Base-by-base conservation (phyloP, 306 rosid genomes). In the Rosa multiflora region DNA sequence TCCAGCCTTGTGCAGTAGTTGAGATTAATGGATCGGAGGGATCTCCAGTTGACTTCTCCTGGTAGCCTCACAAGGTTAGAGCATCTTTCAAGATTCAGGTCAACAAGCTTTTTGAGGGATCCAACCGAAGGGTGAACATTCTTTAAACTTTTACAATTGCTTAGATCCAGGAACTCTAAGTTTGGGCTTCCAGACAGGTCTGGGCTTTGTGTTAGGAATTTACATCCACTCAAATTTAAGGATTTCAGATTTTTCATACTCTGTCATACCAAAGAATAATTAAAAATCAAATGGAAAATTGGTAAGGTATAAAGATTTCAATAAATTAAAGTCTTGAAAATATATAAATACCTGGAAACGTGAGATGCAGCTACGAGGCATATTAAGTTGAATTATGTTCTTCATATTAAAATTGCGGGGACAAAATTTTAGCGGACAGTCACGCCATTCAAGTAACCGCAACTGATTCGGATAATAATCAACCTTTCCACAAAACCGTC, bases 381-480 rank as follows among this genome's bases (percentile, higher is more conserved):
- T 43, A 12, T 35, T 64, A 59, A 88, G 81, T 10, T 26, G 82
- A 59, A 81, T 74, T 56, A 85, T 83, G 35, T 80, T 51, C 74
- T 49, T 44, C 8, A 79, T 78, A 70, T 77, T 56, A 74, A 88
- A 84, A 53, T 62, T 67, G 5, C 49, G 44, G 1, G 89, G 89
- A 29, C 84, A 51, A 82, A 40, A 46, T 14, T 77, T 14, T 46
- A 51, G 73, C 5, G 88, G 87, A 76, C 79, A 86, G 32, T 63
- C 62, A 43, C 42, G 62, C 88, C 91, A 88, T 18, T 79, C 81
- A 49, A 88, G 87, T 43, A 87, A 9, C 71, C 82, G 76, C 78
- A 88, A 73, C 63, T 76, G 3, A 32, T 32, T 32, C 37, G 37
- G 37, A 32, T 32, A 32, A 32, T 32, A 32, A 32, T 32, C 37